These are phyloP conservation scores for Hemileia vastatrix DNA, from an alignment of 1,284 basidiomycete species.

Conservation along the genomic window DNA sequence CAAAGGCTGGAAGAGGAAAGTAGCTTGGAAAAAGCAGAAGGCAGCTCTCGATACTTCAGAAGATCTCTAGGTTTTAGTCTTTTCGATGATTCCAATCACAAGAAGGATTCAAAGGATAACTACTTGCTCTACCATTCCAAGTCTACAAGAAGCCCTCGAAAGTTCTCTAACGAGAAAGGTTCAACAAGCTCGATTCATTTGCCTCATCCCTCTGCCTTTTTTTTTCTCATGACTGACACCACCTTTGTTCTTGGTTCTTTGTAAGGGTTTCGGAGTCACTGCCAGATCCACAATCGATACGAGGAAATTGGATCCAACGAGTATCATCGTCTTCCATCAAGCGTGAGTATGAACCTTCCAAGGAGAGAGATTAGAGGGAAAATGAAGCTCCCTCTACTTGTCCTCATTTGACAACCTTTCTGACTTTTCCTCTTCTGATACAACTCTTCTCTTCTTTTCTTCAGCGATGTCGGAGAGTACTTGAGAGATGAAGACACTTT, in stretches of 20 bases:
- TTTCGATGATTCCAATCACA: no score
- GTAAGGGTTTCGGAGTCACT: slow-evolving; percentile 91
- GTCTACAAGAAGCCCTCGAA: no score
- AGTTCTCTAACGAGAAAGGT: no score
- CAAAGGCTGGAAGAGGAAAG: no score
- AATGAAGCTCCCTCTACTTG: slow-evolving; percentile 3
- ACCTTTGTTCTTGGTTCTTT: slow-evolving; percentile 23
- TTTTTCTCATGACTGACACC: slow-evolving; percentile 7
- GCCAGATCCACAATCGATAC: slow-evolving; percentile 91
- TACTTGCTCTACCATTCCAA: no score
- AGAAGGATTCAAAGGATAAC: no score
- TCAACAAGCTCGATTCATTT: slow-evolving; percentile 23
- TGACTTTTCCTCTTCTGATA: background rate
- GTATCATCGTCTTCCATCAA: slow-evolving; percentile 97
- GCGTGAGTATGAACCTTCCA: slow-evolving; percentile 55
- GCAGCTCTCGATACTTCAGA: no score
- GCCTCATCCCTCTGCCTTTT: background rate
- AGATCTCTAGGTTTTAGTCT: no score
- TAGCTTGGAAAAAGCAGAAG: no score
- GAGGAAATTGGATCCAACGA: slow-evolving; percentile 91
- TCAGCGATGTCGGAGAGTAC: slow-evolving; percentile 87
- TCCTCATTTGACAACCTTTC: background rate
- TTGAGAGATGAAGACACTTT: slow-evolving; percentile 71
- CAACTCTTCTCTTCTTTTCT: slow-evolving; percentile 4
- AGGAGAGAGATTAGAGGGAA: slow-evolving; percentile 25